Percentiles rank a stretch among this genome's conserved stretches.
phyloP scores from a whole-genome alignment of 2,329 filamentous ascomycete species.

The Diaporthe capsici region DNA sequence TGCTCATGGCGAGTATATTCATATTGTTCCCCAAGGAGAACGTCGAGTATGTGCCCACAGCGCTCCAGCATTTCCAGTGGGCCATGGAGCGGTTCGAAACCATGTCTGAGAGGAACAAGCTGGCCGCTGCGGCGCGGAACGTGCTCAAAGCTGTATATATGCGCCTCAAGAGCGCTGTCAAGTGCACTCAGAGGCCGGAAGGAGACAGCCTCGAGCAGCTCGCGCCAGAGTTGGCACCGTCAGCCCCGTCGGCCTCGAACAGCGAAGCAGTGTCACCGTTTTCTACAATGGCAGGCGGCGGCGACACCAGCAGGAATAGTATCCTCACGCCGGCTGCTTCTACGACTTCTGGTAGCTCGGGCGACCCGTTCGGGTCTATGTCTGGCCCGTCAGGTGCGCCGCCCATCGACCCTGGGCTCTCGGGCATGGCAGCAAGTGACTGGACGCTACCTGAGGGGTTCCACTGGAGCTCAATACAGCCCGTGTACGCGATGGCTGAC shows the following conservation, averaged over 20 bases:
- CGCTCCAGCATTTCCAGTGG: slow-evolving; percentile 71
- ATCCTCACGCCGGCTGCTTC: slow-evolving; percentile 32
- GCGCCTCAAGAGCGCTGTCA: slow-evolving; percentile 66
- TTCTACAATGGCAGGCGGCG: slow-evolving; percentile 41
- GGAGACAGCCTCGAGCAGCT: background rate
- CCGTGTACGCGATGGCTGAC: slow-evolving; percentile 70
- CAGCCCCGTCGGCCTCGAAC: background rate
- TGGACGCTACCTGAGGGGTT: slow-evolving; percentile 62
- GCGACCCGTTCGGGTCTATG: slow-evolving; percentile 27
- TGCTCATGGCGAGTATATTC: slow-evolving; percentile 72
- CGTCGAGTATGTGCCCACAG: slow-evolving; percentile 59
- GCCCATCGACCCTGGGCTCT: slow-evolving; percentile 24
- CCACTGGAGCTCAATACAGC: slow-evolving; percentile 65
- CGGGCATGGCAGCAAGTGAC: slow-evolving; percentile 43
- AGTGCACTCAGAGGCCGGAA: slow-evolving; percentile 37
- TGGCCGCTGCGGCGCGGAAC: slow-evolving; percentile 67
- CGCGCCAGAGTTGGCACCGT: background rate
- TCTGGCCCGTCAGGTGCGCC: slow-evolving; percentile 17
- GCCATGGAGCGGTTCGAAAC: slow-evolving; percentile 70
- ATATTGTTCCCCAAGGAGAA: slow-evolving; percentile 73
- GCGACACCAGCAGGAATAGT: slow-evolving; percentile 23
- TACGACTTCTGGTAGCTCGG: slow-evolving; percentile 7
- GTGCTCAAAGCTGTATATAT: slow-evolving; percentile 69
- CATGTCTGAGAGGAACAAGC: slow-evolving; percentile 66
- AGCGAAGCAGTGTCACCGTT: slow-evolving; percentile 8